Base-by-base conservation (phyloP, 768 basidiomycete genomes). In the Termitomyces sp. region DNA sequence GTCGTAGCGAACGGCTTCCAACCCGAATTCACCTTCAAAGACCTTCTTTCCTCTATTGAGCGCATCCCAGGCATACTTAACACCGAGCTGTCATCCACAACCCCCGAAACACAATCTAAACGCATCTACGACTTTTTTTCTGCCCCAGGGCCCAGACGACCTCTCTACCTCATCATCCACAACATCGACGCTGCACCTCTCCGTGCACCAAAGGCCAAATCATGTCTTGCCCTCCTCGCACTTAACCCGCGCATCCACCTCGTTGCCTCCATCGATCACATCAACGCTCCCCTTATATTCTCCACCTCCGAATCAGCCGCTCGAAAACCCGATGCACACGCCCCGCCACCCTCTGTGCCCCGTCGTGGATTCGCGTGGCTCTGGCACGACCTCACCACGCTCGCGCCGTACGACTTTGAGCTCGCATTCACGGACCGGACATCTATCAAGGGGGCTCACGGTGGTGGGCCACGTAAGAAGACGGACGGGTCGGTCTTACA, bases 361-460 rank as follows among this genome's bases (percentile, higher is more conserved):
- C 60, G 73, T 40, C 80, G 80, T 38, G 88, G 88, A 9, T 89
- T 85, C 70, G 74, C 84, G 1, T 94, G 92, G 86, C 76, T 94
- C 15, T 93, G 92, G 86, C 93, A 98, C 73, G 93, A 96, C 73
- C 73, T 94, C 29, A 93, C 94, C 4, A 97, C 96, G 2, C 88
- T 95, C 65, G 77, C 76, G 15, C 79, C 91, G 1, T 97, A 96
- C 77, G 87, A 91, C 70, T 80, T 82, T 62, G 95, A 98, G 71
- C 81, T 92, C 43, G 78, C 83, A 0, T 85, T 78, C 55, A 84
- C 83, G 25, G 87, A 90, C 68, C 83, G 81, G n/a, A 81, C 84
- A 4, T 86, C 85, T 42, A 75, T 89, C 56, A 73, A 81, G 17
- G 84, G 86, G 15, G 86, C 82, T 10, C 77, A 78, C 51, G 72